phyloP scores from a whole-genome alignment of 345 rosid genomes.

The Eucalyptus grandis region DNA sequence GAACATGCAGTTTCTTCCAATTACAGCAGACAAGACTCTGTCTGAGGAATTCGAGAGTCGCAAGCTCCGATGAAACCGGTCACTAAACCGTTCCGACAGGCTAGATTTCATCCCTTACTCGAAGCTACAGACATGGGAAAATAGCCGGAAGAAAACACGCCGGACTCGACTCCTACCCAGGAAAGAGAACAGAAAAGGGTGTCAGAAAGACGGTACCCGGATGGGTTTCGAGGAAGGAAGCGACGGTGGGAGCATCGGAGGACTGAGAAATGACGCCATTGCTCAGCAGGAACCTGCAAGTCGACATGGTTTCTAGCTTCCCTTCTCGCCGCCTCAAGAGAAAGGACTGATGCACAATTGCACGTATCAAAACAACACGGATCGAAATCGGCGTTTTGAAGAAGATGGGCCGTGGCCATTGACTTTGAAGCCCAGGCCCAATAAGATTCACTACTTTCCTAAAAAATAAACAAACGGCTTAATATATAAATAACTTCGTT shows the following conservation, averaged over 20 bases:
- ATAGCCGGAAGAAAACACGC: not conserved
- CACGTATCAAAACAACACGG: not conserved
- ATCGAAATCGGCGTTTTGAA: not conserved
- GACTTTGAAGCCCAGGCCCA: not conserved
- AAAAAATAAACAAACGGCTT: not conserved
- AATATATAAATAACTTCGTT: not conserved
- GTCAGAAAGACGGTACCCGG: constrained; percentile 17
- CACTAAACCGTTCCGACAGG: not conserved
- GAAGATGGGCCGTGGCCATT: not conserved
- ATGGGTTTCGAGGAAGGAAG: constrained; percentile 53
- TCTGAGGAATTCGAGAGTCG: not conserved
- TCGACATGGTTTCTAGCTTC: not conserved
- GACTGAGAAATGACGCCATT: constrained; percentile 34
- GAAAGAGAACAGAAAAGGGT: not conserved
- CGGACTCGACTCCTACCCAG: not conserved
- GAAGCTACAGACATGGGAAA: not conserved
- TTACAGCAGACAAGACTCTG: not conserved
- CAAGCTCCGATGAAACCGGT: not conserved
- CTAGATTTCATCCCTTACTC: not conserved
- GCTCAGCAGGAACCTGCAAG: constrained; percentile 31
- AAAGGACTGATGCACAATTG: not conserved
- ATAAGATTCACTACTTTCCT: not conserved
- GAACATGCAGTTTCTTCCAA: not conserved
- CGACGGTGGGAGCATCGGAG: constrained; percentile 34
- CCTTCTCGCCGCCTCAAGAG: not conserved